phyloP scores from a whole-genome alignment of 805 yeast genomes.

The Metschnikowia borealis region DNA sequence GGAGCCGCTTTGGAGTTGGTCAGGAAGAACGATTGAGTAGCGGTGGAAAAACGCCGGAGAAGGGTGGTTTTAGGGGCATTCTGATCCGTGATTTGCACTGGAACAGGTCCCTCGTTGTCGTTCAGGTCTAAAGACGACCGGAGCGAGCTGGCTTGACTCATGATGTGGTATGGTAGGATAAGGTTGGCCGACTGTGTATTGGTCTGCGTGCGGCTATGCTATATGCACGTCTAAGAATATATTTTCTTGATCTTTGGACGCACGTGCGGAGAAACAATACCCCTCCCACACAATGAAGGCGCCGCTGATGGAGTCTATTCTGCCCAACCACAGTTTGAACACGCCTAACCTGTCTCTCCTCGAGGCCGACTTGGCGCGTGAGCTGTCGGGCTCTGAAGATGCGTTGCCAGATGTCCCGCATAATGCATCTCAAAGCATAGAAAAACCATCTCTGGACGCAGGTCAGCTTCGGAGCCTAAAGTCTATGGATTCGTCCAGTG shows the following conservation, averaged over 20 bases:
- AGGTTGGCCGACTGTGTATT: background rate
- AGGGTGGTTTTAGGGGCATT: slow-evolving; percentile 5
- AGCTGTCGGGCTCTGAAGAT: background rate
- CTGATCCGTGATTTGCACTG: slow-evolving; percentile 11
- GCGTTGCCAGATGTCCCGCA: background rate
- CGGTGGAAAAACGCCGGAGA: slow-evolving; percentile 17
- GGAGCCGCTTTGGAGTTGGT: background rate
- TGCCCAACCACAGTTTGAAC: slow-evolving; percentile 1
- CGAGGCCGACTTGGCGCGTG: background rate
- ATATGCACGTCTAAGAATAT: background rate
- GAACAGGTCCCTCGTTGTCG: slow-evolving; percentile 5
- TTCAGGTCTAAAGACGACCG: slow-evolving; percentile 8
- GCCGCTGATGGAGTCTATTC: slow-evolving; percentile 1
- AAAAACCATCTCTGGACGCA: background rate
- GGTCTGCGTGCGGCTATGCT: background rate
- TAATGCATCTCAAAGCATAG: background rate
- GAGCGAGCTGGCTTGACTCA: slow-evolving; percentile 1
- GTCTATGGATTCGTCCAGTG: background rate
- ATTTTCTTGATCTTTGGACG: background rate
- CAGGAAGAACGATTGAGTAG: slow-evolving; percentile 13
- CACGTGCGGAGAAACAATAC: background rate
- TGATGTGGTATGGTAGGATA: background rate
- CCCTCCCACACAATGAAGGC: background rate
- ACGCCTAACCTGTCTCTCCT: background rate
- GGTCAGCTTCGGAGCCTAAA: background rate